A percentile compares a stretch with the other conserved stretches of the same genome.
Conservation (phyloP, 345 rosid genomes). For the Acer negundo region DNA sequence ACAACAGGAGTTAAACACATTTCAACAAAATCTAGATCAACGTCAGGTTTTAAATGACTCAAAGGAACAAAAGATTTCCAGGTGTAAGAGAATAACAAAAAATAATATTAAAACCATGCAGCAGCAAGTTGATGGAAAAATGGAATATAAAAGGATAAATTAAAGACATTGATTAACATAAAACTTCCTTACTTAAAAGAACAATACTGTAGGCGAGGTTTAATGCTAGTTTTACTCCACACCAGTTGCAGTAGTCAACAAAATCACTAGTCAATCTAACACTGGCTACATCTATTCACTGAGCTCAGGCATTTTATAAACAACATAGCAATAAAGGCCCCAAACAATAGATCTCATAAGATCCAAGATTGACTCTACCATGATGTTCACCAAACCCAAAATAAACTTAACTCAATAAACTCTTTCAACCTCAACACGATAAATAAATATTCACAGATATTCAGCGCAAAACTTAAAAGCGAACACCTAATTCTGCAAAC, state of each 20-base stretch:
- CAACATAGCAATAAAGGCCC: background rate
- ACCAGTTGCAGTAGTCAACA: background rate
- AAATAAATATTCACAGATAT: background rate
- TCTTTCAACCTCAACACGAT: background rate
- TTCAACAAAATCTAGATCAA: background rate
- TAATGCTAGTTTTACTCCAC: background rate
- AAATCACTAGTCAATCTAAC: background rate
- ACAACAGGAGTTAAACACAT: conserved; percentile 7
- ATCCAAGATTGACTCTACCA: background rate
- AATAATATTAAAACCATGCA: background rate
- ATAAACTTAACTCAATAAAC: background rate
- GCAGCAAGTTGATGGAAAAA: background rate
- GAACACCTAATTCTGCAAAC: background rate
- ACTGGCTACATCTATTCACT: background rate
- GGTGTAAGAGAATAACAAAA: background rate
- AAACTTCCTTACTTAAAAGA: background rate
- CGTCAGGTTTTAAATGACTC: background rate
- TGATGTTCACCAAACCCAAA: background rate
- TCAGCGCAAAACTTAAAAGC: background rate
- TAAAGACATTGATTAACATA: background rate
- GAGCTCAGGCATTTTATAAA: background rate
- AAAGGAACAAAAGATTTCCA: background rate
- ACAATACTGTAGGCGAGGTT: too few relatives aligned
- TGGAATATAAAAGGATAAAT: background rate
- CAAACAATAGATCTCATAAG: background rate